phyloP scores from a whole-genome alignment of 2,329 filamentous ascomycete species.

The Sarocladiaceae sp. region DNA sequence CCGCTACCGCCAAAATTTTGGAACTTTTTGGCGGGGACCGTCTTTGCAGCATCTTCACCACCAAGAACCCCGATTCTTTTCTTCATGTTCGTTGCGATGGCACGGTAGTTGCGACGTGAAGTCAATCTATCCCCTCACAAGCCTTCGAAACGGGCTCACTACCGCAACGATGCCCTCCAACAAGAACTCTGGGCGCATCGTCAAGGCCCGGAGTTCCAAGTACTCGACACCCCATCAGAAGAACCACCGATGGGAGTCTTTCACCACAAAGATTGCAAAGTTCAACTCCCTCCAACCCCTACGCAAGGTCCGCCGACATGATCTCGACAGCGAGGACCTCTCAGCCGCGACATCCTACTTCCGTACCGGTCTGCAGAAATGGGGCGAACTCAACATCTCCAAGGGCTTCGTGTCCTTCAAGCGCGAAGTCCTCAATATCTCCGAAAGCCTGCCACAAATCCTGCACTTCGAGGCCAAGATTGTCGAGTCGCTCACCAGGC shows the following conservation, averaged over 20 bases:
- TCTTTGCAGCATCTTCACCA: slow-evolving; percentile 13
- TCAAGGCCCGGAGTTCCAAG: slow-evolving; percentile 64
- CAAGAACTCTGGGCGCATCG: slow-evolving; percentile 59
- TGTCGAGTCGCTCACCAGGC: slow-evolving; percentile 66
- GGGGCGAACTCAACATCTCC: slow-evolving; percentile 86
- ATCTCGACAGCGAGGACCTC: slow-evolving; percentile 72
- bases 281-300: slow-evolving; percentile 87
- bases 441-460: slow-evolving; percentile 86
- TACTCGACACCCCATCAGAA: slow-evolving; percentile 68
- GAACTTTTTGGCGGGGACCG: slow-evolving; percentile 14
- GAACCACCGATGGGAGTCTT: slow-evolving; percentile 85
- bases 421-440: slow-evolving; percentile 67
- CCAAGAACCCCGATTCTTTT: slow-evolving; percentile 8
- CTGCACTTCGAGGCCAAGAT: slow-evolving; percentile 85
- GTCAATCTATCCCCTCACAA: slow-evolving; percentile 11
- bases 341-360: slow-evolving; percentile 81
- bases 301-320: slow-evolving; percentile 78
- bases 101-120: too few relatives aligned
- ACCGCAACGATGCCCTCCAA: slow-evolving; percentile 48
- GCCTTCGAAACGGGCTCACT: slow-evolving; percentile 18
- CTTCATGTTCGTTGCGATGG: too few relatives aligned
- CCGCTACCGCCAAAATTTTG: slow-evolving; percentile 11
- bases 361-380: slow-evolving; percentile 73
- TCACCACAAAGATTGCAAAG: slow-evolving; percentile 82
- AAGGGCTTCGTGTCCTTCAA: slow-evolving; percentile 73